Percentiles rank a stretch among this genome's conserved stretches.
Conservation (phyloP, 1,284 basidiomycete genomes). For the Laetiporus sulphureus region DNA sequence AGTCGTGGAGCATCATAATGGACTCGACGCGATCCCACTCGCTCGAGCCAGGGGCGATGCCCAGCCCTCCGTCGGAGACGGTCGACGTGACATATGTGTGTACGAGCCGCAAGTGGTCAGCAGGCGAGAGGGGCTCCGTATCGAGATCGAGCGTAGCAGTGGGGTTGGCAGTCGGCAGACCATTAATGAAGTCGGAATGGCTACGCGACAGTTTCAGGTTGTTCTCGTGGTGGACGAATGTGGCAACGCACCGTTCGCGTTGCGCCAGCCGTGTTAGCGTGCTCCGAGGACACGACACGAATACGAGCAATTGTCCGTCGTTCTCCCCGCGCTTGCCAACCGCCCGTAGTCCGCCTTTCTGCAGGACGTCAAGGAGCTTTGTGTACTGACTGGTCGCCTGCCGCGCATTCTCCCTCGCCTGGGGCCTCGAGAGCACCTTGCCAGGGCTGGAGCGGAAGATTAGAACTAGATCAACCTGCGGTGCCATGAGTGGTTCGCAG, state of each 20-base stretch:
- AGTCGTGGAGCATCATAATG: constrained; percentile 81
- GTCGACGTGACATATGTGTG: constrained; percentile 71
- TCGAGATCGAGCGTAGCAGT: constrained; percentile 36
- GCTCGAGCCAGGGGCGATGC: constrained; percentile 61
- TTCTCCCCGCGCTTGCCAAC: constrained; percentile 69
- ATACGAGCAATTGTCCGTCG: constrained; percentile 73
- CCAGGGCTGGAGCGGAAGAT: constrained; percentile 52
- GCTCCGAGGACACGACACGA: constrained; percentile 66
- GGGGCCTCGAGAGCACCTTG: constrained; percentile 49
- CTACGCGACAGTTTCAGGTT: constrained; percentile 23
- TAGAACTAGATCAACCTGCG: constrained; percentile 65
- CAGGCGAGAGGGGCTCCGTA: constrained; percentile 45
- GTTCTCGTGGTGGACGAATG: background rate
- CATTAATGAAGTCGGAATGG: constrained; percentile 57
- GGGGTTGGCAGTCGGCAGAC: constrained; percentile 49
- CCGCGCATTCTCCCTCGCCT: constrained; percentile 51
- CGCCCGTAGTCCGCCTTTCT: constrained; percentile 55
- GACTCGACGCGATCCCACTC: constrained; percentile 78
- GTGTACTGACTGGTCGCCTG: constrained; percentile 66
- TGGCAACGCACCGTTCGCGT: constrained; percentile 60
- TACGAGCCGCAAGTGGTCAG: constrained; percentile 77
- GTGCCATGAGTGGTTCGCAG: too few relatives aligned
- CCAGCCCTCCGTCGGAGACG: constrained; percentile 68
- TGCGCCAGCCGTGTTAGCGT: constrained; percentile 63
- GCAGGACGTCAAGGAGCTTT: constrained; percentile 54